Evolutionary conservation across 352 stramenopile species (phyloP), one percentile per base, ranked within the genome.

Genomic region (Pythium folliculosum): DNA sequence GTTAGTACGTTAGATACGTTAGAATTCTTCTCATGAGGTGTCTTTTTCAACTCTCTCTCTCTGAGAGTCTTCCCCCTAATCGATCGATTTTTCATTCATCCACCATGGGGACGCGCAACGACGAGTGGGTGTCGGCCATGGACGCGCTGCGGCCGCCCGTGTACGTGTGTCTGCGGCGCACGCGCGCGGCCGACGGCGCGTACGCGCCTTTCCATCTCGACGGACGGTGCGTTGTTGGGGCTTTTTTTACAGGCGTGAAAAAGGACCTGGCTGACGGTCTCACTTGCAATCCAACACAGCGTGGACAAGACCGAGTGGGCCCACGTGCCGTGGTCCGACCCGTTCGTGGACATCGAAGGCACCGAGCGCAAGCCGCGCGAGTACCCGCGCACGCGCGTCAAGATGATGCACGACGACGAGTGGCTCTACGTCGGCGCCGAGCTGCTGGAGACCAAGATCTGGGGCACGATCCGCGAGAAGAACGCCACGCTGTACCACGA

Each of bases 401-500:
- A 94, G 73, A 91, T 94, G 82, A 90, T 91, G 82, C 81, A 90
- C 79, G 86, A 94, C 65, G 77, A 90, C 45, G 68, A 83, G 32
- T 78, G 69, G 32, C 61, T 96, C 30, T 96, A 92, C 70, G 76
- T 94, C 16, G 81, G 62, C 22, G 82, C 82, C 0, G 82, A 89
- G 65, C 65, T 96, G 4, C 32, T 88, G 5, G 88, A 94, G 54
- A 58, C 71, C 27, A 77, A 86, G 61, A 87, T 96, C 59, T 96
- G 86, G 86, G 88, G 85, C 23, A 94, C 82, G 1, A 71, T 92
- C 55, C 80, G 63, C 37, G 55, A 77, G 8, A 81, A 88, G 69
- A 92, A 96, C 73, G 78, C 75, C 14, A 86, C 84, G 19, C 80
- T 94, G 77, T 96, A 93, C 73, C 84, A 95, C 50, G 90, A 98